These are phyloP conservation scores for Ballota nigra DNA, from an alignment of 257 asterid species.

Conservation along the genomic window DNA sequence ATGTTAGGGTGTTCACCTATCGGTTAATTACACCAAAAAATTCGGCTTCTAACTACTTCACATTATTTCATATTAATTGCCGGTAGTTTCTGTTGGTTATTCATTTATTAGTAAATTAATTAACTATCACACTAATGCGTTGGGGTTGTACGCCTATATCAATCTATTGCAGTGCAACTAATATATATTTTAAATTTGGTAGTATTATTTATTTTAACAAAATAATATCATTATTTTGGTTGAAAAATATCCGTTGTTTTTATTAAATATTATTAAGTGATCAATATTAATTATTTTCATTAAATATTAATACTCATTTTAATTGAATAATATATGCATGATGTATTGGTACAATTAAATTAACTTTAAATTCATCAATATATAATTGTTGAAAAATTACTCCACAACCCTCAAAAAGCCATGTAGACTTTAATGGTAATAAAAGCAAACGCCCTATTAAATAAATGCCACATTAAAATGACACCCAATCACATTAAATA, in stretches of 20 bases:
- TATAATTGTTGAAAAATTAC: neutral
- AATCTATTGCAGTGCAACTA: too few species aligned
- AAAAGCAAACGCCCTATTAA: constrained; percentile 9
- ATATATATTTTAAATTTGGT: too few species aligned
- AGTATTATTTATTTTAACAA: too few species aligned
- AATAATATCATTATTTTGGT: too few species aligned
- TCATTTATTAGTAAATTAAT: neutral
- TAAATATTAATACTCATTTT: too few species aligned
- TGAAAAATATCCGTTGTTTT: too few species aligned
- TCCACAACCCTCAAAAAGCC: neutral
- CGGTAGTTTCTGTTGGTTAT: neutral
- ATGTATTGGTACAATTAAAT: too few species aligned
- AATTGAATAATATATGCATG: too few species aligned
- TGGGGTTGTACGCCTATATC: neutral
- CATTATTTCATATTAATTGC: neutral
- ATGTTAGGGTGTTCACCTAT: neutral
- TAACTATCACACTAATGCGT: neutral
- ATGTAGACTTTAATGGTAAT: constrained; percentile 1
- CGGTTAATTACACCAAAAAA: neutral
- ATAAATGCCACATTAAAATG: constrained; percentile 9
- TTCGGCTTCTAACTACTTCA: neutral
- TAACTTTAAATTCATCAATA: neutral
- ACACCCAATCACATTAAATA: constrained; percentile 14
- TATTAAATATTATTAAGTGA: too few species aligned
- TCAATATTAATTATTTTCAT: too few species aligned